phyloP scores from a whole-genome alignment of 2,329 filamentous ascomycete genomes.

The Fusarium keratoplasticum region DNA sequence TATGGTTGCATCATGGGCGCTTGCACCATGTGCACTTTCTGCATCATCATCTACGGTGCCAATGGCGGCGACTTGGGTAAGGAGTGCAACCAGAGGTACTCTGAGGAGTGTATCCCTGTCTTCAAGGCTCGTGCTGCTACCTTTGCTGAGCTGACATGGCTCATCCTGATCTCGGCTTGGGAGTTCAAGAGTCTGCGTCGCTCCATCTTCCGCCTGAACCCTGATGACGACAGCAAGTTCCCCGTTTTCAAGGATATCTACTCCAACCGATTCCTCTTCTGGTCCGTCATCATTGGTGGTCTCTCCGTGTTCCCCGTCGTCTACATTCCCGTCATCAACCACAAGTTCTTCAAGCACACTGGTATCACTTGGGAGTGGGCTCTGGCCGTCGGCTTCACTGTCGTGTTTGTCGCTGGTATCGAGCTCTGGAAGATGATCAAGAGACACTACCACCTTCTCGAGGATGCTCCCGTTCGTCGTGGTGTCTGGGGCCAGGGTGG shows the following conservation, averaged over 20 bases:
- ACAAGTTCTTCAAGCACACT: constrained; percentile 77
- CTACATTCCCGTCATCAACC: constrained; percentile 80
- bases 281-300: constrained; percentile 70
- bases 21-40: constrained; percentile 73
- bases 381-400: constrained; percentile 71
- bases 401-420: constrained; percentile 74
- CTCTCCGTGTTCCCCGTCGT: constrained; percentile 74
- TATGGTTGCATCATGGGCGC: constrained; percentile 83
- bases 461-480: constrained; percentile 62
- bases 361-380: constrained; percentile 82
- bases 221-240: constrained; percentile 61
- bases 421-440: constrained; percentile 80
- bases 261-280: constrained; percentile 77
- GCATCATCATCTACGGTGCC: constrained; percentile 71
- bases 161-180: constrained; percentile 80
- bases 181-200: constrained; percentile 80
- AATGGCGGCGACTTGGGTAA: constrained; percentile 66
- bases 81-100: constrained; percentile 72
- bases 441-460: constrained; percentile 64
- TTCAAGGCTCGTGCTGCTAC: constrained; percentile 79
- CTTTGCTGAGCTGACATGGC: constrained; percentile 79
- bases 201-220: constrained; percentile 76
- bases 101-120: constrained; percentile 67
- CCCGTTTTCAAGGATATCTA: constrained; percentile 73
- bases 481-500: constrained; percentile 66